Evolutionary conservation across 2,329 filamentous ascomycete genomes (phyloP).

Genomic region (Chaetomium sp.): DNA sequence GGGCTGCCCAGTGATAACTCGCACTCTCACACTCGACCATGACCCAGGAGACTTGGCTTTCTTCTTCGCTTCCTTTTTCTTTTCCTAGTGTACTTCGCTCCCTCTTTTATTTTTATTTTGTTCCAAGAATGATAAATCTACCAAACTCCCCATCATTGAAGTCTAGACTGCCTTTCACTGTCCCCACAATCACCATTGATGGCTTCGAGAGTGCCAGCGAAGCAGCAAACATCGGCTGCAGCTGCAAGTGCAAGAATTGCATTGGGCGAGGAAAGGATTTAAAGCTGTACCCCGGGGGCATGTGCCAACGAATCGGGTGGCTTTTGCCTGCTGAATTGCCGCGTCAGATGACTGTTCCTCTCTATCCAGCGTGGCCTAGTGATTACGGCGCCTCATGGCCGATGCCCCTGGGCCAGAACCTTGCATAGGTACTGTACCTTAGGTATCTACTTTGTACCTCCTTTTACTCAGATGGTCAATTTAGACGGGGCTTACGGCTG

Average conservation of each 20-base stretch:
- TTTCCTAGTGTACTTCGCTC: too few relatives aligned
- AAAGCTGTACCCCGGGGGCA: neutral
- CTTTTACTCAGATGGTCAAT: neutral
- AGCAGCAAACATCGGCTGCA: neutral
- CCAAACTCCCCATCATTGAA: neutral
- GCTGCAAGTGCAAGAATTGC: neutral
- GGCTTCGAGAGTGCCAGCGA: neutral
- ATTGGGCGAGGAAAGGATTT: neutral
- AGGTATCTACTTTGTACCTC: neutral
- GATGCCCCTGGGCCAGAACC: neutral
- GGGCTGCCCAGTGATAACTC: too few relatives aligned
- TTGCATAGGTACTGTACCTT: too few relatives aligned
- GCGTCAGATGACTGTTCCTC: neutral
- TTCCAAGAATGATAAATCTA: too few relatives aligned
- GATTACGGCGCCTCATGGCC: neutral
- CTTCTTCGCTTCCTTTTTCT: too few relatives aligned
- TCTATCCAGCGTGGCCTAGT: neutral
- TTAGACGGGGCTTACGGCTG: neutral
- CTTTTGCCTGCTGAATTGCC: neutral
- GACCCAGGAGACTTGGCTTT: too few relatives aligned
- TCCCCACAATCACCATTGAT: neutral
- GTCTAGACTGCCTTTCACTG: neutral
- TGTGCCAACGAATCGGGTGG: neutral
- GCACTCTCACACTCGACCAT: too few relatives aligned
- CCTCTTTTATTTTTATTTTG: too few relatives aligned